phyloP scores from a whole-genome alignment of 1,139 yeast genomes.

The Tardiomyces depauwii region DNA sequence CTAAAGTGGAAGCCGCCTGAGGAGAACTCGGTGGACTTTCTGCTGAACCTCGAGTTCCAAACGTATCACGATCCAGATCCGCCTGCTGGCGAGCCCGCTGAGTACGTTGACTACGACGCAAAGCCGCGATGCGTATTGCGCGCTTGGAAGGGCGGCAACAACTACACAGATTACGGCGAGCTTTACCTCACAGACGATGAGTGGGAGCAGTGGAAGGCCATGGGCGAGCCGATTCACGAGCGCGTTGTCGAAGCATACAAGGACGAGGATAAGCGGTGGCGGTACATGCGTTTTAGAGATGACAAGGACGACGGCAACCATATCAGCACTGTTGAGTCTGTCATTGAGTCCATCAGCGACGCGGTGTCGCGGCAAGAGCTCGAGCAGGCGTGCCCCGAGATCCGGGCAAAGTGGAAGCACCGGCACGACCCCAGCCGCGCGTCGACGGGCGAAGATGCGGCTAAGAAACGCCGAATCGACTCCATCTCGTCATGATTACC shows the following conservation, averaged over 20 bases:
- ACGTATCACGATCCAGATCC: slow-evolving; percentile 59
- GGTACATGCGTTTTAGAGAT: slow-evolving; percentile 78
- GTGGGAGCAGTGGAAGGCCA: slow-evolving; percentile 65
- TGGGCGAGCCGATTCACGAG: slow-evolving; percentile 80
- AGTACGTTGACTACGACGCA: slow-evolving; percentile 71
- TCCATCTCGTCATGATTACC: neutral
- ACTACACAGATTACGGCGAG: slow-evolving; percentile 57
- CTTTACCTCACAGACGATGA: slow-evolving; percentile 56
- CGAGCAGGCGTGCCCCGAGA: slow-evolving; percentile 34
- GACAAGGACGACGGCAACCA: slow-evolving; percentile 89
- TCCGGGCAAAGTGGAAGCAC: slow-evolving; percentile 37
- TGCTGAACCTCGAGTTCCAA: slow-evolving; percentile 57
- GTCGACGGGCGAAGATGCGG: neutral
- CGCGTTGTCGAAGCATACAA: slow-evolving; percentile 75
- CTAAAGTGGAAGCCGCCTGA: slow-evolving; percentile 97
- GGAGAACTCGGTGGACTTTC: slow-evolving; percentile 88
- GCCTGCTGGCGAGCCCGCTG: slow-evolving; percentile 48
- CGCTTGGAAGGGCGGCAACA: slow-evolving; percentile 71
- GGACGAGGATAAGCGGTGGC: slow-evolving; percentile 61
- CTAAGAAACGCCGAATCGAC: neutral
- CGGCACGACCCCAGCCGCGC: slow-evolving; percentile 19
- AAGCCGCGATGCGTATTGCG: slow-evolving; percentile 57
- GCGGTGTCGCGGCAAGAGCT: slow-evolving; percentile 75
- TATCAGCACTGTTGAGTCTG: slow-evolving; percentile 65
- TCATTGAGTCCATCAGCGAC: slow-evolving; percentile 74